Conservation (phyloP, 805 yeast species). For the Zygosaccharomyces kombuchaensis region DNA sequence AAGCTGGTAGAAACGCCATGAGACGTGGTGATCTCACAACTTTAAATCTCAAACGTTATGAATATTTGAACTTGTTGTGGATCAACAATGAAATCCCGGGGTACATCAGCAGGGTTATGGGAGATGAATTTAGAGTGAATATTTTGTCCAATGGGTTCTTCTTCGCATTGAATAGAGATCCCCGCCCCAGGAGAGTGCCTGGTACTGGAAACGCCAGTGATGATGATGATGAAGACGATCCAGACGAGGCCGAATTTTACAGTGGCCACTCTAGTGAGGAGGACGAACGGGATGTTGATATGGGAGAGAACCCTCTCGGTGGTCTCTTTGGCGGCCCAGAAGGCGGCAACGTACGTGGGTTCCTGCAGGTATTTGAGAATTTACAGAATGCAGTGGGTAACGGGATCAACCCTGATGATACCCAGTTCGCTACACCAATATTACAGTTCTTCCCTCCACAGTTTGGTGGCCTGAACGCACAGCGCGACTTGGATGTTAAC, state of each 20-base stretch:
- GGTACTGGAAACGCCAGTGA: conserved; percentile 18
- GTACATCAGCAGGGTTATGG: conserved; percentile 39
- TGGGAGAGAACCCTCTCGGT: conserved; percentile 16
- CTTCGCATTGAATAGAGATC: conserved; percentile 27
- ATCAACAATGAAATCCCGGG: conserved; percentile 54
- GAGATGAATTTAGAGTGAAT: conserved; percentile 34
- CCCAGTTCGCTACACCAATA: conserved; percentile 21
- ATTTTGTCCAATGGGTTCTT: conserved; percentile 27
- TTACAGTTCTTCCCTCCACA: conserved; percentile 24
- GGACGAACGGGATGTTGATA: conserved; percentile 18
- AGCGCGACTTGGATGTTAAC: conserved; percentile 18
- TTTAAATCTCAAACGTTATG: conserved; percentile 50
- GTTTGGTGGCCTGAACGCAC: conserved; percentile 16
- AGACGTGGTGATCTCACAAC: conserved; percentile 54
- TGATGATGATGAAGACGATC: conserved; percentile 24
- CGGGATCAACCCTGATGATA: conserved; percentile 18
- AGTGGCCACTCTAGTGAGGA: conserved; percentile 20
- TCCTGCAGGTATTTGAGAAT: conserved; percentile 27
- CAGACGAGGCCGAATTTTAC: conserved; percentile 19
- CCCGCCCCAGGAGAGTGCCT: conserved; percentile 23
- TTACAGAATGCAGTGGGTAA: conserved; percentile 23
- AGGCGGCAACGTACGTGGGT: conserved; percentile 25
- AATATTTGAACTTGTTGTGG: conserved; percentile 56
- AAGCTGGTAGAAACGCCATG: conserved; percentile 53
- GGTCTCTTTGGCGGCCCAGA: conserved; percentile 13